Evolutionary conservation across 495 filamentous ascomycete genomes (phyloP).

Genomic region (Neurospora sp.): DNA sequence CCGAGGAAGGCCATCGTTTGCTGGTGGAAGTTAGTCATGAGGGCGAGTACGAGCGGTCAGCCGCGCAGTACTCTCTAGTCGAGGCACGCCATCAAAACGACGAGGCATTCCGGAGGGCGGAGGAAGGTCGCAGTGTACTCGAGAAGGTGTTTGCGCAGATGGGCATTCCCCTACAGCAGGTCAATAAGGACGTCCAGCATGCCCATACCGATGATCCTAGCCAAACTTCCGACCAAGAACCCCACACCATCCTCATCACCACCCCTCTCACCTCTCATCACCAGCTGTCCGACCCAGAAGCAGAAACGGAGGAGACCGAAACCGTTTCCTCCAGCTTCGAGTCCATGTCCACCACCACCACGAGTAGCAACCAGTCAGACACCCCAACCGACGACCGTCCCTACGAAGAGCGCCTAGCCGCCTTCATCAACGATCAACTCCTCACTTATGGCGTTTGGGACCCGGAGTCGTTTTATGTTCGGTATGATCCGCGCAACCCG

Average conservation of each 20-base stretch:
- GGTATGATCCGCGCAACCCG: neutral
- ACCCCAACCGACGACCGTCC: neutral
- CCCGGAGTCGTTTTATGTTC: neutral
- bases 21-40: neutral
- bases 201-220: neutral
- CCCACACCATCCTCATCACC: neutral
- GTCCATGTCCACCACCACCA: neutral
- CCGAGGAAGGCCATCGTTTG: neutral
- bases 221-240: neutral
- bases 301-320: neutral
- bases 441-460: neutral
- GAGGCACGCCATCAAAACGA: neutral
- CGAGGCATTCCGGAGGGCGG: neutral
- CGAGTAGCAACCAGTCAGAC: neutral
- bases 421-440: neutral
- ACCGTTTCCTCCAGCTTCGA: neutral
- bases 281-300: neutral
- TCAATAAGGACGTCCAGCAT: neutral
- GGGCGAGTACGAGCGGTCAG: rapidly evolving
- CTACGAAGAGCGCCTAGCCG: neutral
- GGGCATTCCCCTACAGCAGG: neutral
- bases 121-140: neutral
- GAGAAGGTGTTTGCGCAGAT: neutral
- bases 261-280: neutral
- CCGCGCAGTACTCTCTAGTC: rapidly evolving